Evolutionary conservation across 2,329 filamentous ascomycete genomes (phyloP).

Genomic region (Metarhizium sp.): DNA sequence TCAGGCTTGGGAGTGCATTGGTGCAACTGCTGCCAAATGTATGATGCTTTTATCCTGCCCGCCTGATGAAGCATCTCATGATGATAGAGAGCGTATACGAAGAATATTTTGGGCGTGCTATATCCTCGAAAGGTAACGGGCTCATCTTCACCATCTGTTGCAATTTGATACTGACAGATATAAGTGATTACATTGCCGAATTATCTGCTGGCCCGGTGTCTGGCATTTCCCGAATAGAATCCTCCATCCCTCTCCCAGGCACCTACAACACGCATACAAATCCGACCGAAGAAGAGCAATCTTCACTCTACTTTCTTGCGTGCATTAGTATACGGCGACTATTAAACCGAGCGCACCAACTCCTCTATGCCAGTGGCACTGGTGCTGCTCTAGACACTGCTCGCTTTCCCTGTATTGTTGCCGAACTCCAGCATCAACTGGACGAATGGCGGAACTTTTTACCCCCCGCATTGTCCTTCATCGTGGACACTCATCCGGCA

Average conservation of each 20-base stretch:
- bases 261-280: conserved; percentile 34
- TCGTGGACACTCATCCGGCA: conserved; percentile 19
- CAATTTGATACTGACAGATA: not conserved
- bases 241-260: conserved; percentile 37
- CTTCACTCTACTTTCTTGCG: conserved; percentile 42
- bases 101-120: conserved; percentile 47
- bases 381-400: conserved; percentile 34
- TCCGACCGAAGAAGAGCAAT: conserved; percentile 31
- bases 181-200: conserved; percentile 42
- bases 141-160: not conserved
- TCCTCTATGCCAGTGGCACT: conserved; percentile 36
- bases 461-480: conserved; percentile 32
- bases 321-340: conserved; percentile 42
- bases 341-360: conserved; percentile 37
- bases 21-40: conserved; percentile 38
- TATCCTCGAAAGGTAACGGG: conserved; percentile 37
- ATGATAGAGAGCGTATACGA: conserved; percentile 37
- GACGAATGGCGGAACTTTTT: conserved; percentile 38
- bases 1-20: conserved; percentile 43
- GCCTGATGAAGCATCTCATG: conserved; percentile 19
- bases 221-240: conserved; percentile 41
- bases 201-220: conserved; percentile 39
- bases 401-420: conserved; percentile 37
- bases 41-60: conserved; percentile 37
- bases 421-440: conserved; percentile 37